Evolutionary conservation across 495 filamentous ascomycete species (phyloP).

Genomic region (Parmelia sp.): DNA sequence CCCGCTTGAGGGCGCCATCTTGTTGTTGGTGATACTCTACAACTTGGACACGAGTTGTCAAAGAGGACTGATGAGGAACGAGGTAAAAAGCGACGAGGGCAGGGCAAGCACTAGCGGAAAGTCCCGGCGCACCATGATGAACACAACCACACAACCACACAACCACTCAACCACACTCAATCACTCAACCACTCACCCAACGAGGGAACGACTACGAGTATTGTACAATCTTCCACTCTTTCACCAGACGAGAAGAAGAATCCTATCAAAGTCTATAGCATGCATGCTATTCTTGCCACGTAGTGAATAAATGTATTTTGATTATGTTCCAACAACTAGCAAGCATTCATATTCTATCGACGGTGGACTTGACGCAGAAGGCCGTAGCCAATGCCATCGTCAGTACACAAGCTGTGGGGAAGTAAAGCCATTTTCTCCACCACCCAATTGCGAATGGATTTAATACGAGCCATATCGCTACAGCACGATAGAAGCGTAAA

Average conservation of each 20-base stretch:
- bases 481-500: not conserved
- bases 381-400: constrained; percentile 17
- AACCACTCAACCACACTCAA: too few species aligned
- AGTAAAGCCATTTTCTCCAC: constrained; percentile 7
- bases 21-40: constrained; percentile 16
- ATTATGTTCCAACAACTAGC: constrained; percentile 11
- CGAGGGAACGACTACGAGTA: too few species aligned
- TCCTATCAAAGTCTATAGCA: too few species aligned
- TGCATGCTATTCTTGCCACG: too few species aligned
- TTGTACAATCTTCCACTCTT: too few species aligned
- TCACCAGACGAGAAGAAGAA: too few species aligned
- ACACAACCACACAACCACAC: too few species aligned
- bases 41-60: too few species aligned
- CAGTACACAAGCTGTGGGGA: constrained; percentile 9
- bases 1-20: constrained; percentile 62
- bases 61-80: not conserved
- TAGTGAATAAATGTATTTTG: constrained; percentile 6
- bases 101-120: not conserved
- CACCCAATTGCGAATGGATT: constrained; percentile 10
- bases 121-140: not conserved
- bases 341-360: constrained; percentile 8
- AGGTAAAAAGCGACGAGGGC: too few species aligned
- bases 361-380: constrained; percentile 9
- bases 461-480: constrained; percentile 7
- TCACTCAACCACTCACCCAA: too few species aligned